These are phyloP conservation scores for Cicer yamashitae DNA, from an alignment of 306 rosid genomes.

Conservation along the genomic window DNA sequence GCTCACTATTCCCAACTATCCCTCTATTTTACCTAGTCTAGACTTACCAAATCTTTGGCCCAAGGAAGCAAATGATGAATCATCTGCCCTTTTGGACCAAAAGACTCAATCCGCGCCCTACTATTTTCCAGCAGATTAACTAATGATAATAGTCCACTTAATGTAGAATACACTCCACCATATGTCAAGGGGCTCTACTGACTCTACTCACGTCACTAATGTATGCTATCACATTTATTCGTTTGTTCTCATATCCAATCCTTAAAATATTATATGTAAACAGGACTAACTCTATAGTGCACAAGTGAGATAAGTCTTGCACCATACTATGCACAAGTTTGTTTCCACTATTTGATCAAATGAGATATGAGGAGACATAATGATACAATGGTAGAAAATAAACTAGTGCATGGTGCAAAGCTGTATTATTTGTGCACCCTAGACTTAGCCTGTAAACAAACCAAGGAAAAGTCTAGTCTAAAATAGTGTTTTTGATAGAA, in stretches of 20 bases:
- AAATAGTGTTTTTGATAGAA: neutral
- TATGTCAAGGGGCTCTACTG: conserved; percentile 15
- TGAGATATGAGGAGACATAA: too few relatives aligned
- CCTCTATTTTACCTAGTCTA: neutral
- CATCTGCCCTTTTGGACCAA: neutral
- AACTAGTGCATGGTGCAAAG: too few relatives aligned
- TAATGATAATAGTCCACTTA: neutral
- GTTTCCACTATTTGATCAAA: too few relatives aligned
- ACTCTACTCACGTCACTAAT: neutral
- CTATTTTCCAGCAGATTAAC: conserved; percentile 4
- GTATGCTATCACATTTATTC: conserved; percentile 20
- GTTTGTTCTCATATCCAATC: conserved; percentile 13
- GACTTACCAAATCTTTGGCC: neutral
- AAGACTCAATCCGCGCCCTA: neutral
- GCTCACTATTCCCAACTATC: neutral
- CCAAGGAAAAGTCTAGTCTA: conserved; percentile 8
- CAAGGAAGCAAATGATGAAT: neutral
- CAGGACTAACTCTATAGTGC: too few relatives aligned
- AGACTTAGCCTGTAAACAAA: neutral
- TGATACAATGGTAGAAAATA: too few relatives aligned
- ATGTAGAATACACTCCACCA: conserved; percentile 9
- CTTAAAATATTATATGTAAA: conserved; percentile 1
- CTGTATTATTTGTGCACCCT: too few relatives aligned
- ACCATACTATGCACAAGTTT: too few relatives aligned
- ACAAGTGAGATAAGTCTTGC: too few relatives aligned